These are phyloP conservation scores for Primulina tabacum DNA, from an alignment of 257 asterid genomes.

Conservation along the genomic window DNA sequence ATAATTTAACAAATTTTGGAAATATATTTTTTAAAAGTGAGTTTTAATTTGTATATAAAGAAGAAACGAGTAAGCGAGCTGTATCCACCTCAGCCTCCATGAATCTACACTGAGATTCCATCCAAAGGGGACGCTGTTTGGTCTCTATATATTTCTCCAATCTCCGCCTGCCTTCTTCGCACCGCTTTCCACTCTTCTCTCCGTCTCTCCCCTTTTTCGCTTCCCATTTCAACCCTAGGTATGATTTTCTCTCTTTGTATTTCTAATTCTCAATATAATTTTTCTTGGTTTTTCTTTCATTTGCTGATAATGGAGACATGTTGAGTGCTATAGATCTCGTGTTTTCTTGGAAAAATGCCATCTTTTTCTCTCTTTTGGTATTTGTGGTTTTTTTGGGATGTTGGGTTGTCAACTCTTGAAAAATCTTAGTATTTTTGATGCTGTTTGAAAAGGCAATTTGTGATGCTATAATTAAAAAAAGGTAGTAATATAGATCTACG, in stretches of 20 bases:
- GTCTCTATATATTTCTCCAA: not conserved
- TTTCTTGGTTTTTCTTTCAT: not conserved
- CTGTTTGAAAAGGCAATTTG: not conserved
- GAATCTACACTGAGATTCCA: constrained; percentile 1
- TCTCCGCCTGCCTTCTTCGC: not conserved
- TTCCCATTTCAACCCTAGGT: not conserved
- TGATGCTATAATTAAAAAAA: too few species aligned
- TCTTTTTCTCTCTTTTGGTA: not conserved
- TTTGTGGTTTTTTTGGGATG: not conserved
- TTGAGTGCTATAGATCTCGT: not conserved
- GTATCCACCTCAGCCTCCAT: not conserved
- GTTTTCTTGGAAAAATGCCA: not conserved
- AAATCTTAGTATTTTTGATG: not conserved
- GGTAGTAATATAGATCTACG: not conserved
- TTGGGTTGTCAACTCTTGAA: not conserved
- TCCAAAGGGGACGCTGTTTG: not conserved
- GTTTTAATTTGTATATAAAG: too few species aligned
- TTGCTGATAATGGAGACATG: not conserved
- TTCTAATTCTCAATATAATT: too few species aligned
- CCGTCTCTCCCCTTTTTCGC: not conserved
- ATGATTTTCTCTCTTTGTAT: too few species aligned
- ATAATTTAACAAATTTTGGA: too few species aligned
- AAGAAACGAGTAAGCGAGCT: not conserved
- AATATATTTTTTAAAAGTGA: too few species aligned
- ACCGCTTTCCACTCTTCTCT: not conserved